Conservation (phyloP, 78 protist species). For the Monosiga brevicollis region DNA sequence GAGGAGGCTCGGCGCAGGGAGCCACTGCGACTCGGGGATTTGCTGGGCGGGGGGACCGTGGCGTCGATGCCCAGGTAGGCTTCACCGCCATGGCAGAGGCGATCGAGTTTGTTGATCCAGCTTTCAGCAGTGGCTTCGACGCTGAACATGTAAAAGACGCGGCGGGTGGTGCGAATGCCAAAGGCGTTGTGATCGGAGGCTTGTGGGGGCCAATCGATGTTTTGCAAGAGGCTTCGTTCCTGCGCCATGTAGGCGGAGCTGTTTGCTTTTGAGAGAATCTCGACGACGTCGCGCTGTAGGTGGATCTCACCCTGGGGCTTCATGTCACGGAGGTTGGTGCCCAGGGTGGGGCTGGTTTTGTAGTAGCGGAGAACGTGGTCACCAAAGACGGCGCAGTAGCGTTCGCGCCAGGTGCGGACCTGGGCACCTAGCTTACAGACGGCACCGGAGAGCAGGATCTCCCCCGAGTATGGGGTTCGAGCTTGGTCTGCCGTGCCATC, state of each 20-base stretch:
- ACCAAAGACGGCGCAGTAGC: background rate
- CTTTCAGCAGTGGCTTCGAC: background rate
- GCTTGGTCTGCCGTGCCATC: background rate
- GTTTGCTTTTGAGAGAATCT: background rate
- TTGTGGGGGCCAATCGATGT: background rate
- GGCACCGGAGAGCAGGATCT: background rate
- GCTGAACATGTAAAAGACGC: background rate
- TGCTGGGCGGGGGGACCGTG: background rate
- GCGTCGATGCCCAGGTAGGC: background rate
- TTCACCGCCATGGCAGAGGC: background rate
- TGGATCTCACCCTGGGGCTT: background rate
- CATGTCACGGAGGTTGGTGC: background rate
- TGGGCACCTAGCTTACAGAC: background rate
- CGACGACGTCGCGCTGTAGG: background rate
- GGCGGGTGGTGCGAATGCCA: background rate
- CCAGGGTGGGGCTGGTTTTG: background rate
- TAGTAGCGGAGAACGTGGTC: background rate
- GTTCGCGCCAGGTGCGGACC: background rate
- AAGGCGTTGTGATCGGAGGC: background rate
- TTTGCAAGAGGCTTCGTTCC: background rate
- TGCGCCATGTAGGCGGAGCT: background rate
- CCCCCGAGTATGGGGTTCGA: background rate
- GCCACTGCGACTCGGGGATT: background rate
- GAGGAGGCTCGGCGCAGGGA: background rate
- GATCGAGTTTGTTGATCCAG: background rate